A percentile compares a stretch with the other conserved stretches of the same genome.
phyloP scores from a whole-genome alignment of 805 yeast genomes.

The Isabelozyma rhagii region DNA sequence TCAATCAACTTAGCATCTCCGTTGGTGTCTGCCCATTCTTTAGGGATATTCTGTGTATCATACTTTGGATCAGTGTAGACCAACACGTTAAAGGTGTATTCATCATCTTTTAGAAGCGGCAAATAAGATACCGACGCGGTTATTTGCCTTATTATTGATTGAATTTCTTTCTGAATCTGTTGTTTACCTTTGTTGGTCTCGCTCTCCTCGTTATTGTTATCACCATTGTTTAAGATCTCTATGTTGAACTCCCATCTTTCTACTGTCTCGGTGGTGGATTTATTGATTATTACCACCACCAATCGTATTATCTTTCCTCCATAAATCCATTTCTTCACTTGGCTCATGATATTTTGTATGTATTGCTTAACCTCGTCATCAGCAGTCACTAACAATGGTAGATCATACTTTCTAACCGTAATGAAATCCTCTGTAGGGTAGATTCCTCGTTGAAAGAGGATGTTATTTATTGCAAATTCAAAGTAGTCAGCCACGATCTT shows the following conservation, averaged over 20 bases:
- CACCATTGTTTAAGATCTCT: slow-evolving; percentile 29
- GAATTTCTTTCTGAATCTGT: slow-evolving; percentile 71
- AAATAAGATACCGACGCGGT: slow-evolving; percentile 84
- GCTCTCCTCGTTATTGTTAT: slow-evolving; percentile 2
- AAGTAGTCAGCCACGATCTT: slow-evolving; percentile 79
- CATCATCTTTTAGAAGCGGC: slow-evolving; percentile 59
- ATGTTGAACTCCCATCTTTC: slow-evolving; percentile 88
- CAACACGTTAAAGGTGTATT: slow-evolving; percentile 76
- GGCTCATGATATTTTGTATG: slow-evolving; percentile 62
- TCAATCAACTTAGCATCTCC: slow-evolving; percentile 53
- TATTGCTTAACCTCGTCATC: slow-evolving; percentile 77
- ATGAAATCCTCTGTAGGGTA: slow-evolving; percentile 86
- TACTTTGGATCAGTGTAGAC: slow-evolving; percentile 70
- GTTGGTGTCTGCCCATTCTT: slow-evolving; percentile 78
- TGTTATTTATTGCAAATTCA: slow-evolving; percentile 74
- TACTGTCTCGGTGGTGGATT: slow-evolving; percentile 61
- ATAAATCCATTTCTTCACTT: slow-evolving; percentile 68
- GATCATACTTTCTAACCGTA: slow-evolving; percentile 73
- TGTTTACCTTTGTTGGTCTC: slow-evolving; percentile 31
- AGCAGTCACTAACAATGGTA: slow-evolving; percentile 65
- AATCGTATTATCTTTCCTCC: slow-evolving; percentile 65
- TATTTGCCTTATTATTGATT: slow-evolving; percentile 80
- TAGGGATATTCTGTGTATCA: slow-evolving; percentile 55
- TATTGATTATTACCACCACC: slow-evolving; percentile 69
- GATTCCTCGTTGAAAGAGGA: slow-evolving; percentile 84